Base-by-base conservation (phyloP, 495 filamentous ascomycete species). In the Halenospora varia region DNA sequence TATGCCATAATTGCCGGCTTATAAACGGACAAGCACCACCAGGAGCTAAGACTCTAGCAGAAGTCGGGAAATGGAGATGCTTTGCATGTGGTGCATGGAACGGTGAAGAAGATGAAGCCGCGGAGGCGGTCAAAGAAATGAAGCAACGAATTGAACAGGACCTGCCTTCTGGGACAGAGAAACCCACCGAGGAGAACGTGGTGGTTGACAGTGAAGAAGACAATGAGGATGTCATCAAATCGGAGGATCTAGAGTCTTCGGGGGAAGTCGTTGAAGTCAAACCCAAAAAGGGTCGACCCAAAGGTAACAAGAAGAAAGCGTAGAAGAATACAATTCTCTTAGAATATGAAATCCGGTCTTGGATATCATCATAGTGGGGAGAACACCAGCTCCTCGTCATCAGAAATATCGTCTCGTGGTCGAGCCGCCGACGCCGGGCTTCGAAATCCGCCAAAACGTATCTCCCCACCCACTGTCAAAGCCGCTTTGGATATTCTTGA, bases 11-110 rank as follows among this genome's bases (percentile, higher is more conserved):
- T 19, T 99, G 94, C 67, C 79, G 90, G 23, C 80, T 97, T 10
- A 93, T 99, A 26, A 99, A 99, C 66, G 94, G 94, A 2, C 93
- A 96, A 66, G 94, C 95, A 1, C 93, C 94, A 10, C 94, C 94
- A 0, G 94, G 95, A 1, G 83, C 87, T 2, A 87, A 83, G 65
- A 82, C 76, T 0, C 73, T 92, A 15, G 82, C 88, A 15, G 93
- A 96, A 44, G 69, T 99, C 0, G 94, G 93, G 10, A 80, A 77
- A 62, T 99, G 94, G 94, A 84, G 86, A 51, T 99, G 94, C 73
- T 87, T 84, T 57, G 84, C 82, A 44, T 99, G 94, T 65, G 85
- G 88, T 0, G 76, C 82, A n/a, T 81, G 80, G 78, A 98, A 98
- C 68, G 92, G 93, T 1, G 80, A 85, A 62, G 87, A 90, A 59